Evolutionary conservation across 805 yeast species (phyloP), one percentile per base, ranked within the genome.

Genomic region (Lipomyces sp.): DNA sequence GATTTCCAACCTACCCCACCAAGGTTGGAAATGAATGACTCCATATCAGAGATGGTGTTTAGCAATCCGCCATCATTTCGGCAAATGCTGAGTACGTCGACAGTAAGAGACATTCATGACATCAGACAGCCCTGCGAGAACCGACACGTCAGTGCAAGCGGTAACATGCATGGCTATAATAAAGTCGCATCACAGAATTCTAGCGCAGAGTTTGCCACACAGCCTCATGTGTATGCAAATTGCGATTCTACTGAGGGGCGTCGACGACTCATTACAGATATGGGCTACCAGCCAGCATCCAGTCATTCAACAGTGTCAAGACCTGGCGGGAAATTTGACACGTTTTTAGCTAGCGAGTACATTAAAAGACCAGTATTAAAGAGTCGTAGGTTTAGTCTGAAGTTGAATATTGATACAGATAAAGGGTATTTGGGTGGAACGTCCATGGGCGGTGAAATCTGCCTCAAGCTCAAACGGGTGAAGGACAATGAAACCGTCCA

Each of bases 41-140:
- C 67, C 10, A 57, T 61, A 4, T 64, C 67, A 6, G 64, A 64
- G 24, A 64, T 64, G 24, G 13, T 56, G 29, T 57, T 62, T 50
- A 39, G 34, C 24, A 45, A 53, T 30, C 56, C 45, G 30, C 45
- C 37, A 4, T 48, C 53, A n/a, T 56, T 50, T n/a, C 54, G 54
- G 1, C 13, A 29, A 32, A 29, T 51, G 34, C 54, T 51, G 30
- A 51, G 54, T 24, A 51, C 54, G 1, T 32, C 54, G n/a, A 51
- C 32, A 29, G 30, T 51, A 13, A 51, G 15, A 3, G 48, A n/a
- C n/a, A 6, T 42, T n/a, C 48, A n/a, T 7, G 24, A 42, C 3
- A n/a, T 42, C 18, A 8, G 54, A 24, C 24, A 24, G 24, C 53
- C 30, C 11, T n/a, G 53, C 24, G 10, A n/a, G n/a, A 29, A 5